A percentile compares a stretch with the other conserved stretches of the same genome.
These are phyloP conservation scores for Suhomyces chickasaworum DNA, from an alignment of 1,139 yeast genomes.

Conservation along the genomic window DNA sequence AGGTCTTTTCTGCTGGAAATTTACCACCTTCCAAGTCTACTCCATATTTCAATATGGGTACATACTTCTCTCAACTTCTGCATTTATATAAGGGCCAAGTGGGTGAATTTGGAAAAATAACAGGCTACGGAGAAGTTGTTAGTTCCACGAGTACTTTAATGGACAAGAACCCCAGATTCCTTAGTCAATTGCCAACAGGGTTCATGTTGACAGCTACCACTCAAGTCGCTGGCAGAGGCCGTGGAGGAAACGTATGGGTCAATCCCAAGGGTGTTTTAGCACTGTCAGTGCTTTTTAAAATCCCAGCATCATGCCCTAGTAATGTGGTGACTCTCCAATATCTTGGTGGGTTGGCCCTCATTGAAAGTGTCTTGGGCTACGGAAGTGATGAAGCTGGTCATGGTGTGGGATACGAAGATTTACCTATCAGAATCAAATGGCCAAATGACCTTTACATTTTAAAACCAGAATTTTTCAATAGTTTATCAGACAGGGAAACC, in stretches of 20 bases:
- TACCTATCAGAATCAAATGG: constrained; percentile 91
- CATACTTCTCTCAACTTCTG: constrained; percentile 54
- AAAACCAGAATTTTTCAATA: constrained; percentile 57
- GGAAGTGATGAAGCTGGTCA: constrained; percentile 45
- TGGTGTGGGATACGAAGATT: constrained; percentile 61
- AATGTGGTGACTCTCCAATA: constrained; percentile 82
- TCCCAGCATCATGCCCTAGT: constrained; percentile 50
- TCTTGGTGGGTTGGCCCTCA: constrained; percentile 77
- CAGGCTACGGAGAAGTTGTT: constrained; percentile 84
- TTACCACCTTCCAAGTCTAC: constrained; percentile 55
- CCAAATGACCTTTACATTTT: constrained; percentile 89
- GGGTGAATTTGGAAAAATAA: constrained; percentile 57
- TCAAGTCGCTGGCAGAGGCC: constrained; percentile 89
- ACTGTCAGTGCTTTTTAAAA: constrained; percentile 65
- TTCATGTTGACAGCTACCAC: constrained; percentile 72
- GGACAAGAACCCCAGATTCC: constrained; percentile 66
- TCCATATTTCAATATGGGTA: constrained; percentile 68
- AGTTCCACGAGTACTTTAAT: constrained; percentile 83
- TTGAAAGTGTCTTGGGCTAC: constrained; percentile 72
- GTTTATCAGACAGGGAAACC: constrained; percentile 31
- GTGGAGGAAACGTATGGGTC: constrained; percentile 95
- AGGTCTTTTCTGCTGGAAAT: constrained; percentile 41
- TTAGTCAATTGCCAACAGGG: constrained; percentile 69
- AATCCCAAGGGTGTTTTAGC: constrained; percentile 93
- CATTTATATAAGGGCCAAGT: constrained; percentile 26